Base-by-base conservation (phyloP, 1,139 yeast species). In the Yamadazyma buinensis region DNA sequence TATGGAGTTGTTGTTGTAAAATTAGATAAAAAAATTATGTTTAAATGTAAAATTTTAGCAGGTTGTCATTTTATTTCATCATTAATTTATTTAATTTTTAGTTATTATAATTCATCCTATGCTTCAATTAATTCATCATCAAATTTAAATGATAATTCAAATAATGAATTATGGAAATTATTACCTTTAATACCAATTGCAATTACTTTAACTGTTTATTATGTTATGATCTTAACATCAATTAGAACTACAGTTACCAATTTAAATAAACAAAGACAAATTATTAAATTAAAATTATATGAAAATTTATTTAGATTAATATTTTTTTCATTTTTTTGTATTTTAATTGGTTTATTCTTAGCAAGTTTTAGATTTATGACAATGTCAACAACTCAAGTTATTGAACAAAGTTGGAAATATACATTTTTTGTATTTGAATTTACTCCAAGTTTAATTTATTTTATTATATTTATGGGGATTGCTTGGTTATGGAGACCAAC, bases 401-500 rank as follows among this genome's bases (percentile, higher is more conserved):
- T 92, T 44, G 95, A 90, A 51, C 78, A 77, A 48, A 84, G 86
- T 57, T 94, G 98, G 98, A 86, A 88, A 61, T 77, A 87, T 25
- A 79, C 95, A 45, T 90, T 85, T 68, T 88, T 94, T 54, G 61
- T 88, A 38, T 75, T 84, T 34, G 97, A 92, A 49, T 94, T 95
- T 63, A 88, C 98, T 96, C 95, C 97, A 26, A 81, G 95, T 40
- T 75, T 87, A 30, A 83, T 90, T 12, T 94, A 87, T 62, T 87
- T 84, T 54, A 61, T 81, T 30, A 90, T 90, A 30, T 90, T 92
- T 57, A 75, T 84, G 54, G 78, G 90, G 7, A 72, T 94, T 47
- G 86, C 96, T 10, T 80, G 88, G 69, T 76, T 92, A 45, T 94
- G 98, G 98, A 80, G 98, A 60, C 98, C 98, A 32, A 90, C 97